Base-by-base conservation (phyloP, 2,329 filamentous ascomycete species). In the Aspergillus sclerotialis region DNA sequence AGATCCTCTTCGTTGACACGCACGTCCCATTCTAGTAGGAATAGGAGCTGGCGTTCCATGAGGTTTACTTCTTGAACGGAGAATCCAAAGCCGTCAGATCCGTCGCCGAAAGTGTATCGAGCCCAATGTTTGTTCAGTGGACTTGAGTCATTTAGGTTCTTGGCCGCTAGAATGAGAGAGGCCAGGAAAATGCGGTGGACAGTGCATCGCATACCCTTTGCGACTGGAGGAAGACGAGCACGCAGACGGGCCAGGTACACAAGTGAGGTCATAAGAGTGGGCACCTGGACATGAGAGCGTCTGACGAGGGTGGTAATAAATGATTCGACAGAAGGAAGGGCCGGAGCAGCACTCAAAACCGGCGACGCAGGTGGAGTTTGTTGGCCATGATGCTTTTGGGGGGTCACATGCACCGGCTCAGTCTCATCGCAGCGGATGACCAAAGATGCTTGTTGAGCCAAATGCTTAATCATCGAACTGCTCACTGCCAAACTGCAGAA, bases 61-160 rank as follows among this genome's bases (percentile, higher is more conserved):
- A 96, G 75, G 70, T 98, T 98, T 53, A 98, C 92, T 68, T 98
- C 92, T 23, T 86, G 92, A 48, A 89, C 75, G 53, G 81, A 90
- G 73, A 98, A 96, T 50, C 88, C 85, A 55, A 96, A 98, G 55
- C 72, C 77, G 8, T 80, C 78, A 60, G 72, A 82, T 35, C 76
- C 78, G 43, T 73, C 74, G 49, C 94, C 81, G 52, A 81, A 69
- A 40, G 84, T 94, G 72, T 96, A 98, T 53, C 80, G 82, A 46
- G 92, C 89, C 92, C 92, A 98, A 74, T 98, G 92, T 80, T 96
- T 96, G 78, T 98, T 98, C 80, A 96, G 96, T 44, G 92, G 92
- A 9, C 88, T 95, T 42, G 88, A 94, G 72, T 96, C 92, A 63
- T 98, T 96, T 50, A 96, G 76, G 64, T 95, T 95, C 80, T 98